Conservation (phyloP, 2,329 filamentous ascomycete species). For the Zymoseptoria passerinii region DNA sequence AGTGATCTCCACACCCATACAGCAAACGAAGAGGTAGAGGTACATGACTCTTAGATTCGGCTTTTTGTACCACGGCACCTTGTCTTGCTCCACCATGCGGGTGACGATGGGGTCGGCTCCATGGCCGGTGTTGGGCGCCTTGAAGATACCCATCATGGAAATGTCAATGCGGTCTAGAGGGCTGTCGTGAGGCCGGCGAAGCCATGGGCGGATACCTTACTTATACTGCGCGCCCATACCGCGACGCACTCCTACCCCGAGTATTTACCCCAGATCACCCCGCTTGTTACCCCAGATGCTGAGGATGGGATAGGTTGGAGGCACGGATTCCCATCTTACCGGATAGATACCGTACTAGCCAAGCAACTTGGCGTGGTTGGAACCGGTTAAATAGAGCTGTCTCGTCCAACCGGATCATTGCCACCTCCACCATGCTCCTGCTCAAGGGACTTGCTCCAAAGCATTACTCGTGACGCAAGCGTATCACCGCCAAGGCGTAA, state of each 20-base stretch:
- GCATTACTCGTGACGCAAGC: too few relatives aligned
- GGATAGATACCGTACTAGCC: not conserved
- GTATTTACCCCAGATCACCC: not conserved
- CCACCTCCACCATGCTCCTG: too few relatives aligned
- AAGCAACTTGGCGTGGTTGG: not conserved
- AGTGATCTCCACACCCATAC: conserved; percentile 56
- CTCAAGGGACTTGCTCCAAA: too few relatives aligned
- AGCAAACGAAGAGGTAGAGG: conserved; percentile 50
- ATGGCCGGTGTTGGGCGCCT: not conserved
- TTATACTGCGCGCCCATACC: not conserved
- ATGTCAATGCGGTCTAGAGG: not conserved
- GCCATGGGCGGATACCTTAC: not conserved
- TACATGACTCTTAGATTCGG: conserved; percentile 51
- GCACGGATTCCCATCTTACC: not conserved
- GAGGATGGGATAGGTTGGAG: too few relatives aligned
- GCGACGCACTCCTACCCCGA: not conserved
- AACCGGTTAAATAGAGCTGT: not conserved
- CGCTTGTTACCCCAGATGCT: not conserved
- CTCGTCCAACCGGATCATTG: not conserved
- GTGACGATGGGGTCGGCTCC: conserved; percentile 18
- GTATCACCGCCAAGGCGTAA: too few relatives aligned
- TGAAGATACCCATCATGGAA: not conserved
- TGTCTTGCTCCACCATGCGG: conserved; percentile 32
- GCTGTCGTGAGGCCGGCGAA: not conserved
- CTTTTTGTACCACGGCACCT: conserved; percentile 49